These are phyloP conservation scores for Blastobotrys muscicola DNA, from an alignment of 805 yeast species.

Conservation along the genomic window DNA sequence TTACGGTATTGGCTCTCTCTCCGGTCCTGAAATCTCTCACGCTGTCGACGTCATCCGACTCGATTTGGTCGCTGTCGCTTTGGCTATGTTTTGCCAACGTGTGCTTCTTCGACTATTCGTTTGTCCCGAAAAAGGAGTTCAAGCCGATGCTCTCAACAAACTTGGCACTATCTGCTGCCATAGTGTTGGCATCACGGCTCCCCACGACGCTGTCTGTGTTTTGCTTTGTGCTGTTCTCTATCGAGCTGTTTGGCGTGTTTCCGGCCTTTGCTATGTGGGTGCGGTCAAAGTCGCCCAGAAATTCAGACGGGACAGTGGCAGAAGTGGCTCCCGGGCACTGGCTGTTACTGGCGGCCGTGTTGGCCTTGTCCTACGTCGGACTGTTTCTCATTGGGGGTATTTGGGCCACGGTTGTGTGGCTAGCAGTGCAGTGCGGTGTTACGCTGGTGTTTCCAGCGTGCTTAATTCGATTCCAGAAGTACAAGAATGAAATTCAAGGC, in stretches of 20 bases:
- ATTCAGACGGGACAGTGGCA: too few species aligned
- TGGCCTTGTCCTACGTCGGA: slow-evolving; percentile 19
- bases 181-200: slow-evolving; percentile 84
- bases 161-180: slow-evolving; percentile 73
- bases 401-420: slow-evolving; percentile 41
- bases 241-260: slow-evolving; percentile 60
- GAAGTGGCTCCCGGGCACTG: slow-evolving; percentile 21
- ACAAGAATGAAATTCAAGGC: slow-evolving; percentile 77
- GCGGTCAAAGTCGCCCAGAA: slow-evolving; percentile 28
- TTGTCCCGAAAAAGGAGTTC: slow-evolving; percentile 31
- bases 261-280: slow-evolving; percentile 62
- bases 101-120: slow-evolving; percentile 56
- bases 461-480: slow-evolving; percentile 61
- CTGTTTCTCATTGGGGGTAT: slow-evolving; percentile 33
- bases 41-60: slow-evolving; percentile 81
- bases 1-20: slow-evolving; percentile 66
- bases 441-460: slow-evolving; percentile 56
- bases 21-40: slow-evolving; percentile 88
- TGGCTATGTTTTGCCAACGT: slow-evolving; percentile 69
- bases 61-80: slow-evolving; percentile 85
- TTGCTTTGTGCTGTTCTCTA: slow-evolving; percentile 66
- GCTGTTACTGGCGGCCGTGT: slow-evolving; percentile 17
- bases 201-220: slow-evolving; percentile 67
- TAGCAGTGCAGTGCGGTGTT: slow-evolving; percentile 38
- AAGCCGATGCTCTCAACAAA: slow-evolving; percentile 66